Percentiles rank a stretch among this genome's conserved stretches.
phyloP scores from a whole-genome alignment of 768 basidiomycete species.

The Kwoniella newhampshirensis region DNA sequence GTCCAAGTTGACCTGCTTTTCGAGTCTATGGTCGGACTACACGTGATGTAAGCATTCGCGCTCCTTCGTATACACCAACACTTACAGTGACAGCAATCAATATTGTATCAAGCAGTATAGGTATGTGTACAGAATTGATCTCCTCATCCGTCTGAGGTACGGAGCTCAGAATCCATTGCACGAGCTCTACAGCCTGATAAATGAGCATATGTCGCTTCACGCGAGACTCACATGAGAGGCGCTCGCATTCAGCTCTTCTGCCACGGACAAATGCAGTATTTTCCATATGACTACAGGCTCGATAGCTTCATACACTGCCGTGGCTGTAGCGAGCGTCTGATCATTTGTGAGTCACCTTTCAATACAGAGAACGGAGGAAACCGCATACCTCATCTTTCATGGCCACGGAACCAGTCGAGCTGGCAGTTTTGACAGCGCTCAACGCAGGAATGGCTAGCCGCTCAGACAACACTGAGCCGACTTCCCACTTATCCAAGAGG shows the following conservation, averaged over 20 bases:
- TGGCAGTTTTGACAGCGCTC: slow-evolving; percentile 64
- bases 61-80: background rate
- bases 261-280: slow-evolving; percentile 59
- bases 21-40: slow-evolving; percentile 8
- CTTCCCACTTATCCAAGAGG: slow-evolving; percentile 94
- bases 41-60: background rate
- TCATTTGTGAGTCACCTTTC: background rate
- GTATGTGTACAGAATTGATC: slow-evolving; percentile 73
- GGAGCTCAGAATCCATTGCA: slow-evolving; percentile 68
- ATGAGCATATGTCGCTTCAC: background rate
- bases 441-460: slow-evolving; percentile 76
- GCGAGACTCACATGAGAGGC: slow-evolving; percentile 10
- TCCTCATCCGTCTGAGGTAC: slow-evolving; percentile 86
- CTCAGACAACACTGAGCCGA: slow-evolving; percentile 78
- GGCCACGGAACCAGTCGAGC: slow-evolving; percentile 19
- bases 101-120: slow-evolving; percentile 70
- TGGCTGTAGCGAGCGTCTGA: slow-evolving; percentile 76
- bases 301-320: slow-evolving; percentile 72
- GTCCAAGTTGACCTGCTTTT: background rate
- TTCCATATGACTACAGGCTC: slow-evolving; percentile 89
- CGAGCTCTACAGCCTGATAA: slow-evolving; percentile 58
- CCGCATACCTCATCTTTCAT: slow-evolving; percentile 57
- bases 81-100: slow-evolving; percentile 65
- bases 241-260: slow-evolving; percentile 19
- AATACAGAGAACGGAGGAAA: background rate